A percentile compares a stretch with the other conserved stretches of the same genome.
phyloP scores from a whole-genome alignment of 2,329 filamentous ascomycete species.

The Paracamarosporium sp. region DNA sequence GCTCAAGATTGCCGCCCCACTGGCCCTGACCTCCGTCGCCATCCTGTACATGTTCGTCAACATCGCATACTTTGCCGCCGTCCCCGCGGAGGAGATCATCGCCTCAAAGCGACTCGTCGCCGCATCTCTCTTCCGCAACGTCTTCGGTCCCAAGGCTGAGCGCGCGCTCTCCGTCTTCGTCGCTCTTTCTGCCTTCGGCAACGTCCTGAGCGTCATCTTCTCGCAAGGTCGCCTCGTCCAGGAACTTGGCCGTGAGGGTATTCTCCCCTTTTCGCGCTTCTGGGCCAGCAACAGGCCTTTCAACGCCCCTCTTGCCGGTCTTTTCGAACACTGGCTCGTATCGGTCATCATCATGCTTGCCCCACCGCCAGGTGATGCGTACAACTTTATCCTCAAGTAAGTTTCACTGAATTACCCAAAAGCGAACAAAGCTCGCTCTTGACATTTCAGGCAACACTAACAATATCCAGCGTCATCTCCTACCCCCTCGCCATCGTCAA shows the following conservation, averaged over 20 bases:
- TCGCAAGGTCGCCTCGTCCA: conserved; percentile 71
- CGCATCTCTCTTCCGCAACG: conserved; percentile 64
- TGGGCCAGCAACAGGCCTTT: conserved; percentile 71
- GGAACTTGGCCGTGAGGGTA: conserved; percentile 70
- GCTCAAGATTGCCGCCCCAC: conserved; percentile 68
- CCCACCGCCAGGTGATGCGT: conserved; percentile 71
- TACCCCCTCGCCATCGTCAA: conserved; percentile 68
- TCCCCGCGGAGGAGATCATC: conserved; percentile 63
- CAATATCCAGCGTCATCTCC: conserved; percentile 61
- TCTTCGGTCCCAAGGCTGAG: conserved; percentile 61
- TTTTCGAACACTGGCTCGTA: conserved; percentile 70
- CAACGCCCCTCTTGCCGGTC: conserved; percentile 66
- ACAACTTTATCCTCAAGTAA: conserved; percentile 61
- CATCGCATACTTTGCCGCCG: conserved; percentile 70
- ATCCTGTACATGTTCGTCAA: conserved; percentile 72
- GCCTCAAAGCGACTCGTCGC: conserved; percentile 62
- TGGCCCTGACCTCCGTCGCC: conserved; percentile 65
- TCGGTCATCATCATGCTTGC: conserved; percentile 71
- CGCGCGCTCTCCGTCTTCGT: conserved; percentile 69
- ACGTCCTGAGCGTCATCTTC: conserved; percentile 72
- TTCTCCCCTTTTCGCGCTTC: conserved; percentile 68
- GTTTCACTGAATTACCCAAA: conserved; percentile 42
- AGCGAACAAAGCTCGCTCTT: not conserved
- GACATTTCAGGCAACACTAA: not conserved
- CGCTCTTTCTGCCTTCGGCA: conserved; percentile 71